Evolutionary conservation across 768 basidiomycete species (phyloP).

Genomic region (Boletus tomentosulus): DNA sequence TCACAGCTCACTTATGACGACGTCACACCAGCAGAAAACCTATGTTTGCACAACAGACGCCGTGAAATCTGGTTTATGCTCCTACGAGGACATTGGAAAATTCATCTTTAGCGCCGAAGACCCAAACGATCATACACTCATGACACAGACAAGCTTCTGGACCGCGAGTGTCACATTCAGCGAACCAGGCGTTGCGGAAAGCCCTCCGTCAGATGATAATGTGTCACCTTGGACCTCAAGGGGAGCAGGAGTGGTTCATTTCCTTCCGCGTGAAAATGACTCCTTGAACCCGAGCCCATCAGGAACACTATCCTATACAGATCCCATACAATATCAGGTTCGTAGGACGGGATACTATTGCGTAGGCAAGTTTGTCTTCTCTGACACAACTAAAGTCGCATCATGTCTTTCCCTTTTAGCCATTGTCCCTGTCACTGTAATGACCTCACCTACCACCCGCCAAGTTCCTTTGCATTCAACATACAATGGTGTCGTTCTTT

Average conservation of each 20-base stretch:
- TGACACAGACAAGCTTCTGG: constrained; percentile 84
- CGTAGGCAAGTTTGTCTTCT: constrained; percentile 60
- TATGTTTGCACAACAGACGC: constrained; percentile 91
- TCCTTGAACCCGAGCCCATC: constrained; percentile 46
- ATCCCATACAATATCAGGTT: constrained; percentile 80
- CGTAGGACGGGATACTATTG: constrained; percentile 93
- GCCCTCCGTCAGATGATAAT: constrained; percentile 43
- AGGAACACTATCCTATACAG: constrained; percentile 51
- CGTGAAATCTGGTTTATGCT: constrained; percentile 68
- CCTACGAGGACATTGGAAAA: constrained; percentile 64
- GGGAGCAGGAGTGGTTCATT: constrained; percentile 11
- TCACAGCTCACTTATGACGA: constrained; percentile 14
- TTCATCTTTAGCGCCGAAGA: constrained; percentile 69
- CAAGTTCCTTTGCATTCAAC: constrained; percentile 63
- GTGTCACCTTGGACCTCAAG: constrained; percentile 48
- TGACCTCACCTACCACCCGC: constrained; percentile 33
- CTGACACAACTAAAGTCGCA: neutral
- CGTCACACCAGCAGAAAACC: constrained; percentile 64
- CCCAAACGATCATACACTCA: constrained; percentile 54
- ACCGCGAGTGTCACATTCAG: constrained; percentile 71
- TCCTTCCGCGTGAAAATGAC: constrained; percentile 20
- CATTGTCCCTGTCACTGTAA: constrained; percentile 84
- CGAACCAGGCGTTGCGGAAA: constrained; percentile 18
- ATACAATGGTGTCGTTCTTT: constrained; percentile 76
- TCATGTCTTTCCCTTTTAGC: constrained; percentile 42